These are phyloP conservation scores for Ophiostoma perfectum DNA, from an alignment of 2,329 filamentous ascomycete species.

Conservation along the genomic window DNA sequence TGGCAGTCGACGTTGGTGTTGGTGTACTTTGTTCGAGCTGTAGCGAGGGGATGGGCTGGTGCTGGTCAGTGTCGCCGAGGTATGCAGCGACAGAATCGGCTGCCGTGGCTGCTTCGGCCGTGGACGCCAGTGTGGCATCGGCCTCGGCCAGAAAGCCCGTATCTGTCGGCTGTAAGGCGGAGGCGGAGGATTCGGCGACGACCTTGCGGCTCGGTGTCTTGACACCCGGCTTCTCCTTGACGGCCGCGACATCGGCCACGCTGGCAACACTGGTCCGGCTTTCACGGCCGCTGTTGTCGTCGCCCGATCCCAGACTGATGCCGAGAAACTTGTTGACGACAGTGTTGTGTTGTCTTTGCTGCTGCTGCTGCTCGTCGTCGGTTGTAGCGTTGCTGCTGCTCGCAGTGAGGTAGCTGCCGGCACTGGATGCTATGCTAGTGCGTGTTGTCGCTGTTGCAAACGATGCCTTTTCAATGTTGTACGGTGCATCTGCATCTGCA, in stretches of 20 bases:
- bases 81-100: slow-evolving; percentile 34
- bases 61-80: neutral
- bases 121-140: neutral
- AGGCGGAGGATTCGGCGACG: slow-evolving; percentile 33
- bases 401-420: neutral
- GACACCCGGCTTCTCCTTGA: slow-evolving; percentile 75
- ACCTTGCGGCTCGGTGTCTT: slow-evolving; percentile 64
- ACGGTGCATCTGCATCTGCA: neutral
- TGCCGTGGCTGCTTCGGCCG: neutral
- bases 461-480: slow-evolving; percentile 3
- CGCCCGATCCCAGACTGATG: slow-evolving; percentile 61
- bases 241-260: slow-evolving; percentile 70
- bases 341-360: slow-evolving; percentile 12
- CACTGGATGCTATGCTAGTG: slow-evolving; percentile 19
- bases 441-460: slow-evolving; percentile 18
- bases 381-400: slow-evolving; percentile 21
- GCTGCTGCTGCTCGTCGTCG: slow-evolving; percentile 16
- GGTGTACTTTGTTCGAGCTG: neutral
- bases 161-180: neutral
- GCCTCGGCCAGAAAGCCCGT: no score
- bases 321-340: slow-evolving; percentile 59
- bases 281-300: slow-evolving; percentile 60
- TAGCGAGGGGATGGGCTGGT: no score
- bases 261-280: slow-evolving; percentile 75
- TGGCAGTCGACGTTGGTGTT: neutral